Conservation (phyloP, 192 early-diverging fungal genomes). For the Coemansia sp. region DNA sequence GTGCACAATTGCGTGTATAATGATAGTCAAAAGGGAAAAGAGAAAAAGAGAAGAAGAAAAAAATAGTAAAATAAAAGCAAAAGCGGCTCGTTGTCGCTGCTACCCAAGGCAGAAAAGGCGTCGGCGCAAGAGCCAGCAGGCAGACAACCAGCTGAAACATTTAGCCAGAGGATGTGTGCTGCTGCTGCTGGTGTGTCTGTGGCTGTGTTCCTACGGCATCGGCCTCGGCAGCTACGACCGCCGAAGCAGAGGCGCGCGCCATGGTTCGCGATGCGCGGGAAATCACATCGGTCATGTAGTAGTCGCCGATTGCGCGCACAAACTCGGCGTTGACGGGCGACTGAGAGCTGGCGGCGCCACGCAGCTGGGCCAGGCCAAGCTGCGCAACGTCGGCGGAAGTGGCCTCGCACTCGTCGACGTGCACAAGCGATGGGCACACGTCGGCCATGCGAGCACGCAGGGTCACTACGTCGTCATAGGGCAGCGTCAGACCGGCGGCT, state of each 20-base stretch:
- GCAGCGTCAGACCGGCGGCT: slow-evolving; percentile 74
- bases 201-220: too few species aligned
- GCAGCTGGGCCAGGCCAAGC: slow-evolving; percentile 62
- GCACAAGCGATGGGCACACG: slow-evolving; percentile 79
- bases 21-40: too few species aligned
- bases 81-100: too few species aligned
- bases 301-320: slow-evolving; percentile 72
- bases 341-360: slow-evolving; percentile 11
- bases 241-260: slow-evolving; percentile 84
- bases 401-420: slow-evolving; percentile 63
- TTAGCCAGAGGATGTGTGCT: too few species aligned
- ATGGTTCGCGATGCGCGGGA: slow-evolving; percentile 90
- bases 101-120: too few species aligned
- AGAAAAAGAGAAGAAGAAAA: neutral
- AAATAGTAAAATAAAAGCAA: neutral
- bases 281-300: slow-evolving; percentile 94
- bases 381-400: slow-evolving; percentile 50
- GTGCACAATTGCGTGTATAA: neutral
- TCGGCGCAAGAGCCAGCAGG: too few species aligned
- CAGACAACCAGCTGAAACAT: too few species aligned
- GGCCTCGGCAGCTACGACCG: too few species aligned
- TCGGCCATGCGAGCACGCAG: slow-evolving; percentile 86
- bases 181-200: too few species aligned
- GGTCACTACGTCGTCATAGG: slow-evolving; percentile 83
- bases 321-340: slow-evolving; percentile 46